Evolutionary conservation across 768 basidiomycete species (phyloP), one percentile per base, ranked within the genome.

Genomic region (Cyclocybe cylindracea): DNA sequence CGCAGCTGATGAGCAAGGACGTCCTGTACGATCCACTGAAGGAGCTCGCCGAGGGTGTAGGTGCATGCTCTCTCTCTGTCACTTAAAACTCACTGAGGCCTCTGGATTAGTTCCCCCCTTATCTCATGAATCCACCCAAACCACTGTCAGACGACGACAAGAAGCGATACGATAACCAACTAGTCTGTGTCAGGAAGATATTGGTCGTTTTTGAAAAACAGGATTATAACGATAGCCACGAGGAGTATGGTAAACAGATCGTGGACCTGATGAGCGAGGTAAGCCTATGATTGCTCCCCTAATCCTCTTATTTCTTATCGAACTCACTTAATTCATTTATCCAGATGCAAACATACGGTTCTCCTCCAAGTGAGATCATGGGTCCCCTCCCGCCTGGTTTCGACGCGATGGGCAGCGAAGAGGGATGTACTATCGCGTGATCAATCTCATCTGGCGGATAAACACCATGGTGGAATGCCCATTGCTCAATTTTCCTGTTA

Each of bases 11-110:
- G 85, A 82, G 79, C 70, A 89, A 91, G 61, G 89, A 91, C 0
- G 74, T 93, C 2, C 70, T 95, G n/a, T 87, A 94, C 57, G 91
- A 93, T 40, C 93, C 94, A 0, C 64, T 95, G 51, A 90, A 89
- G 58, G 93, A 96, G 63, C 69, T 96, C 16, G 70, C 77, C 11
- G 82, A 85, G 11, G 86, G 87, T 65, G 90, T 87, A 54, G 32
- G 77, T 57, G 16, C 44, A 39, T 35, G 34, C 35, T 8, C 49
- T 52, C 24, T 2, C 5, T 29, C 37, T 34, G 5, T 46, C 39
- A 44, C 10, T 42, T 39, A 13, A 10, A 24, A 24, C 13, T 16
- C 5, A 36, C 51, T 37, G 40, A 32, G 38, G 32, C 31, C 11
- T 29, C 10, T 11, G 6, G 37, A 16, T 32, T 4, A 93, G 91